These are phyloP conservation scores for Rostrohypoxylon terebratum DNA, from an alignment of 495 filamentous ascomycete genomes.

Conservation along the genomic window DNA sequence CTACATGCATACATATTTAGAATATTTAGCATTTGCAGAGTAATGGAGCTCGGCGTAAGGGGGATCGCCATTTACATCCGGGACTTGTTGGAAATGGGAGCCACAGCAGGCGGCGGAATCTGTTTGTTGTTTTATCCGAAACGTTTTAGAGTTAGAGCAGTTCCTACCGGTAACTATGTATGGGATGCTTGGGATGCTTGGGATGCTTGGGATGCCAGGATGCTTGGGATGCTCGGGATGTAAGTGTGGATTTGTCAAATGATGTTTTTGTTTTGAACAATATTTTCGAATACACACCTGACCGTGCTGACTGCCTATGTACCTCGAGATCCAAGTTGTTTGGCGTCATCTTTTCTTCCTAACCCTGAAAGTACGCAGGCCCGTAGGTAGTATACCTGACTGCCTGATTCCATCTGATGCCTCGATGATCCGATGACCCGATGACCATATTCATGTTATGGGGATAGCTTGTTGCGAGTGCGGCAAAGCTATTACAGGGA, in stretches of 20 bases:
- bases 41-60: conserved; percentile 15
- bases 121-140: neutral
- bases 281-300: neutral
- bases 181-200: neutral
- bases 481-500: neutral
- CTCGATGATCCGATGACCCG: neutral
- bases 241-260: neutral
- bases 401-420: neutral
- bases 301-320: too few species aligned
- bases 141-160: conserved; percentile 5
- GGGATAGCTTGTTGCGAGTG: conserved; percentile 3
- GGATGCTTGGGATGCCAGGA: neutral
- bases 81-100: conserved; percentile 17
- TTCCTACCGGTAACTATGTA: neutral
- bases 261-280: conserved; percentile 3
- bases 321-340: too few species aligned
- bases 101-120: neutral
- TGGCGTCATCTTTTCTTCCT: neutral
- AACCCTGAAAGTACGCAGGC: too few species aligned
- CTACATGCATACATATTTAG: neutral
- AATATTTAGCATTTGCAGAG: conserved; percentile 3
- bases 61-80: conserved; percentile 6
- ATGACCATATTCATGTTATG: neutral
- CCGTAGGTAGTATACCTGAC: too few species aligned
- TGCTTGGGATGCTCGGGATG: too few species aligned